A percentile compares a stretch with the other conserved stretches of the same genome.
Evolutionary conservation across 768 basidiomycete genomes (phyloP).

Genomic region (Rhizopogon salebrosus): DNA sequence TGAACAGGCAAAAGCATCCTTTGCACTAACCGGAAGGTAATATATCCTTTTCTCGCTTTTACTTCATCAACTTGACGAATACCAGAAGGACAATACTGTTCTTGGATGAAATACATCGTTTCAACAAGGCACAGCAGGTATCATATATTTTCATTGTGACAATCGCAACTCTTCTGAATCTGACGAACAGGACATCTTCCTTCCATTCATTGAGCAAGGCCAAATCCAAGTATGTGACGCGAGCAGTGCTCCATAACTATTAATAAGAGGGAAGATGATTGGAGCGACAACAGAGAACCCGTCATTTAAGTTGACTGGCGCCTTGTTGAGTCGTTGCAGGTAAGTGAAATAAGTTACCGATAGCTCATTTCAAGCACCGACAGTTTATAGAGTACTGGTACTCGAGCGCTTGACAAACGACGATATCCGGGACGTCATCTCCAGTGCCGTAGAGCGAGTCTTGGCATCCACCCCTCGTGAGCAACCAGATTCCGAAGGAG

Average conservation of each 20-base stretch:
- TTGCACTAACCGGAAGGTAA: slow-evolving; percentile 62
- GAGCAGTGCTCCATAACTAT: slow-evolving; percentile 2
- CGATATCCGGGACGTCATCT: slow-evolving; percentile 55
- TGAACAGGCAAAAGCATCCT: slow-evolving; percentile 66
- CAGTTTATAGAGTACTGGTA: slow-evolving; percentile 59
- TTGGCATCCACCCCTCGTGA: slow-evolving; percentile 11
- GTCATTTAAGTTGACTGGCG: slow-evolving; percentile 73
- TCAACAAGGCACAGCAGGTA: slow-evolving; percentile 68
- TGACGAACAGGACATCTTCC: slow-evolving; percentile 59
- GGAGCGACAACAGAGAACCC: slow-evolving; percentile 91
- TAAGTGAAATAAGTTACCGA: slow-evolving; percentile 26
- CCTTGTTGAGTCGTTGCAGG: slow-evolving; percentile 75
- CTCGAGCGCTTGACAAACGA: slow-evolving; percentile 62
- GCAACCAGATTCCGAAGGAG: not conserved
- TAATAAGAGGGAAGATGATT: slow-evolving; percentile 41
- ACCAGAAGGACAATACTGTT: slow-evolving; percentile 68
- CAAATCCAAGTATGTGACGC: slow-evolving; percentile 48
- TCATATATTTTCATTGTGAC: not conserved
- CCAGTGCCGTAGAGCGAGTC: slow-evolving; percentile 42
- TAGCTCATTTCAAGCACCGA: slow-evolving; percentile 10
- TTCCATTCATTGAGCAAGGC: slow-evolving; percentile 78
- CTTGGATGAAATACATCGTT: slow-evolving; percentile 82
- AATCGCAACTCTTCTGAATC: slow-evolving; percentile 8
- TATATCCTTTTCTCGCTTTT: slow-evolving; percentile 3
- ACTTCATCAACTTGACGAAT: slow-evolving; percentile 2